Evolutionary conservation across 306 rosid species (phyloP), one percentile per base, ranked within the genome.

Genomic region (Ochetophila trinervis): DNA sequence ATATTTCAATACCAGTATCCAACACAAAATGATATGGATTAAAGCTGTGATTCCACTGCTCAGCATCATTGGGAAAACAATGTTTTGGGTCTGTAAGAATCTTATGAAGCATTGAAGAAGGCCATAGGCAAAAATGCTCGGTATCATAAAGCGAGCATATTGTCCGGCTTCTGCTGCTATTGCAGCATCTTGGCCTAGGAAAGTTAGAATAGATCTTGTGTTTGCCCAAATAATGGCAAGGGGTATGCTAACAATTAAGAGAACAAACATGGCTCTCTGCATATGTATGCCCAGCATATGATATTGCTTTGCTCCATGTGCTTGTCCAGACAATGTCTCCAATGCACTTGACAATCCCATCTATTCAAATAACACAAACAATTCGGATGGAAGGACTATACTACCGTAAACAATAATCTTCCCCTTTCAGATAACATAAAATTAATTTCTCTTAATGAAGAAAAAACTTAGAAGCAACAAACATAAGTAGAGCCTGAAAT

Each of bases 281-380:
- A 74, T 66, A 57, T 86, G 88, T 63, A 86, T 73, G 0, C 97
- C 94, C 66, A 88, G 54, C 87, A 83, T 69, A 17, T 72, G 84
- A 63, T 76, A 81, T 12, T 83, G 88, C 62, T 83, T 57, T 71
- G 97, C 96, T 60, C 96, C 94, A 74, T 73, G 84, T 23, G 91
- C 78, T 70, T 91, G 97, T 6, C 96, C 96, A 23, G 91, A 88
- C 20, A 88, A 84, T n/a, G 97, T 86, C 66, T 88, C 97, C 59
- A 91, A 40, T 21, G 91, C 86, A 27, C 91, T 76, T 30, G 94
- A 81, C 89, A 91, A 17, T 30, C 97, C 97, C 77, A 83, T 40
- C 97, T 88, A 56, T 11, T 63, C 36, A 17, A 34, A 56, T 30
- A 59, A 35, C 12, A 23, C 21, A 8, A 40, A 18, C 32, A 21